Base-by-base conservation (phyloP, 148 eudicot genomes). In the Rhododendron mucronatum region DNA sequence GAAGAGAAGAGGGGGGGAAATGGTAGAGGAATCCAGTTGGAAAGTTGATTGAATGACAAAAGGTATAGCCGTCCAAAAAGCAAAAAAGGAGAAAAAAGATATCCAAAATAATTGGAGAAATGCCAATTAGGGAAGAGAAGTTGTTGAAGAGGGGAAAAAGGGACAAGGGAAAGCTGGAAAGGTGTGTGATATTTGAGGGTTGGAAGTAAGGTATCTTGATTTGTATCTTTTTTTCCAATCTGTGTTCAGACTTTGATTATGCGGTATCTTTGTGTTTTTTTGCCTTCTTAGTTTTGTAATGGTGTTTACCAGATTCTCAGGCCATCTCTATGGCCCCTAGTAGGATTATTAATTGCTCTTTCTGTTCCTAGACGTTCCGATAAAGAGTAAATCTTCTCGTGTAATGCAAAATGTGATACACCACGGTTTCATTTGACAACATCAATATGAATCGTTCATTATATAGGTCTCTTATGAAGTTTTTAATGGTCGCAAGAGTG, bases 31-130 rank as follows among this genome's bases (percentile, higher is more conserved):
- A 90, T 90, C 30, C 84, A 86, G 91, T 84, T 88, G 94, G 88
- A 93, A 91, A 92, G 91, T 78, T 61, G 63, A 80, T 50, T 89
- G 86, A 91, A 87, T 83, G 95, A 78, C 85, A 87, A 84, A 88
- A 90, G 80, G 50, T 82, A 80, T 74, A 88, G 94, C 95, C 97
- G 97, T 87, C 98, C 98, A 91, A 85, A 92, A 91, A 91, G 93
- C 55, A 44, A 73, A 82, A 83, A 85, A 84, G 78, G 63, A 78
- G 71, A 83, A 44, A 30, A 51, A 30, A 51, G 79, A 73, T 69
- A 71, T 30, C 69, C 21, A 50, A n/a, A 28, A 3, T n/a, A 28
- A 51, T 8, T 23, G 75, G 74, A 26, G 48, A 41, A 45, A 65
- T 55, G 30, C 67, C 13, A 33, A 39, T 63, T 47, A 67, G 74